A percentile compares a stretch with the other conserved stretches of the same genome.
These are phyloP conservation scores for Cadophora malorum DNA, from an alignment of 2,329 filamentous ascomycete species.

Conservation along the genomic window DNA sequence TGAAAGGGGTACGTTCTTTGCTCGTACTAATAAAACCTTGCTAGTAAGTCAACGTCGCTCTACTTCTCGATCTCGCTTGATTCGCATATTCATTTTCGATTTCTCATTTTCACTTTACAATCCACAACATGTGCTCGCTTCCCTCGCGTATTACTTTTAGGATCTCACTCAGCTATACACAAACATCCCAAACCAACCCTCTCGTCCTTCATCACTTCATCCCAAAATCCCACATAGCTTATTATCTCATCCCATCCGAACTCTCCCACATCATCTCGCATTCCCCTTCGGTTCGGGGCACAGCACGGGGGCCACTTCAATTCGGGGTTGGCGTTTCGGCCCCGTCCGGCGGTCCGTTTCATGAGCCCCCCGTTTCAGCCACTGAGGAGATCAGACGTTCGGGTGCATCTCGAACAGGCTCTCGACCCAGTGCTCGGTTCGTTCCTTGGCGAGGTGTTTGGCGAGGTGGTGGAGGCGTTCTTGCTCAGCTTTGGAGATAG, in stretches of 20 bases:
- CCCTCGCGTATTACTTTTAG: background rate
- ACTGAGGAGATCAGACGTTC: slow-evolving; percentile 17
- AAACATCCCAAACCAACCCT: background rate
- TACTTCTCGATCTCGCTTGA: background rate
- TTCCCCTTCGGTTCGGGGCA: background rate
- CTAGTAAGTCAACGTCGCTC: no score
- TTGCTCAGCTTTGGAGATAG: slow-evolving; percentile 7
- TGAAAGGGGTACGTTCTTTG: background rate
- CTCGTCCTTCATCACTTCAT: background rate
- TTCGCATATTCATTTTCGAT: background rate
- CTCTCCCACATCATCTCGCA: background rate
- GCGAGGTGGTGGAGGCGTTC: slow-evolving; percentile 1
- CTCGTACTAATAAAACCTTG: background rate
- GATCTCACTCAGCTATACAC: background rate
- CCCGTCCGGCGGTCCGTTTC: background rate
- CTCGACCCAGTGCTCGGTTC: slow-evolving; percentile 12
- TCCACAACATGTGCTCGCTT: background rate
- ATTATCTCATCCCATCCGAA: background rate
- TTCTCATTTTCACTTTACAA: background rate
- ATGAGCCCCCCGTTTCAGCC: slow-evolving; percentile 4
- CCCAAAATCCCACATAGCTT: background rate
- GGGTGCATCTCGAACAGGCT: slow-evolving; percentile 12
- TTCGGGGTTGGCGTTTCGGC: slow-evolving; percentile 3
- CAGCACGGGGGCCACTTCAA: background rate
- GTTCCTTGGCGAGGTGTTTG: slow-evolving; percentile 2